A percentile compares a stretch with the other conserved stretches of the same genome.
Evolutionary conservation across 805 yeast species (phyloP).

Genomic region (Kodamaea jinghongensis): DNA sequence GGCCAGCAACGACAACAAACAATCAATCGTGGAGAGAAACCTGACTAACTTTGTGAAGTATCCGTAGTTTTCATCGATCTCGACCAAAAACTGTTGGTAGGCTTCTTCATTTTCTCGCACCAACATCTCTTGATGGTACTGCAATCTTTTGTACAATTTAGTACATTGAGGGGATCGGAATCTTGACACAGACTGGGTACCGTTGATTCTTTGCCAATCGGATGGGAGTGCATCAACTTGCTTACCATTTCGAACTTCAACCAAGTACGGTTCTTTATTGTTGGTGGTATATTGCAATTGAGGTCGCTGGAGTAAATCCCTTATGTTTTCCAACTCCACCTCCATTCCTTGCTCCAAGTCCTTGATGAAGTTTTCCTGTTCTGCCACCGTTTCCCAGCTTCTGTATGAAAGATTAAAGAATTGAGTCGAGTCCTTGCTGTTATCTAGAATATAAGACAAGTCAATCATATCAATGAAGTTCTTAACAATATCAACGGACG

Average conservation of each 20-base stretch:
- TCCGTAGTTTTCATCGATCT: constrained; percentile 31
- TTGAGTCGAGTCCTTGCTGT: constrained; percentile 42
- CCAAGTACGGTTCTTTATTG: constrained; percentile 64
- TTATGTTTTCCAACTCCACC: constrained; percentile 49
- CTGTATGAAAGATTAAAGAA: constrained; percentile 39
- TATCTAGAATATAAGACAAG: constrained; percentile 31
- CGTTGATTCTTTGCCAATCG: constrained; percentile 75
- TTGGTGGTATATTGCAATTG: constrained; percentile 53
- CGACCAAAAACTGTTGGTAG: constrained; percentile 40
- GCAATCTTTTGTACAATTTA: constrained; percentile 50
- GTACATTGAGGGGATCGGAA: constrained; percentile 63
- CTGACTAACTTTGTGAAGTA: constrained; percentile 38
- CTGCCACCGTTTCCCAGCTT: constrained; percentile 39
- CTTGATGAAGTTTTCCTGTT: constrained; percentile 37
- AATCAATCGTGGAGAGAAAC: constrained; percentile 58
- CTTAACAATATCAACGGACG: constrained; percentile 29
- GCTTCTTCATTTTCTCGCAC: constrained; percentile 45
- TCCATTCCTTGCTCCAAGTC: constrained; percentile 47
- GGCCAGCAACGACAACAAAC: constrained; percentile 62
- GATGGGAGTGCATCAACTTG: constrained; percentile 59
- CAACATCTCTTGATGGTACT: constrained; percentile 59
- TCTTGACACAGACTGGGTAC: constrained; percentile 65
- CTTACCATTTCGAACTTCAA: constrained; percentile 66
- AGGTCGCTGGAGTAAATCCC: constrained; percentile 52
- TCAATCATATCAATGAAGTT: constrained; percentile 50